Evolutionary conservation across 352 stramenopile genomes (phyloP).

Genomic region (Globisporangium polare): DNA sequence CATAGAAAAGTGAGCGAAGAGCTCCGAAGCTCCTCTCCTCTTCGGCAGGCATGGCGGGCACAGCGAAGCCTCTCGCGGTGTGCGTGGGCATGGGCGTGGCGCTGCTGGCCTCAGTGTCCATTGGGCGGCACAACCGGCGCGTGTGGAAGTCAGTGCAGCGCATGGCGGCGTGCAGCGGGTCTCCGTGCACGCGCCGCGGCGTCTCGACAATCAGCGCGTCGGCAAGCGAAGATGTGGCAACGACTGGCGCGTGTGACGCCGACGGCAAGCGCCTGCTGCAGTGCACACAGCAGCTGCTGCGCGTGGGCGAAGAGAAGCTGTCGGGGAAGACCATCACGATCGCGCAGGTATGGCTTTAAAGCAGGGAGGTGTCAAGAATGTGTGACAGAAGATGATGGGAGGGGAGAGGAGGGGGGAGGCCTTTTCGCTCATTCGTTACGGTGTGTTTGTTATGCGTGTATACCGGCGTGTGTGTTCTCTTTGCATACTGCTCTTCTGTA

Average conservation of each 20-base stretch:
- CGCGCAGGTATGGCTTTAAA: constrained; percentile 44
- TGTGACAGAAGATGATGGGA: not conserved
- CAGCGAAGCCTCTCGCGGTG: constrained; percentile 33
- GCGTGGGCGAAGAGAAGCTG: constrained; percentile 20
- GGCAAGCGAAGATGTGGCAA: not conserved
- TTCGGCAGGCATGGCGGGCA: constrained; percentile 11
- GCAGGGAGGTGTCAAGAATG: not conserved
- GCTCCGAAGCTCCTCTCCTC: not conserved
- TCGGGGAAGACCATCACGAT: constrained; percentile 72
- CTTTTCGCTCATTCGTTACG: not conserved
- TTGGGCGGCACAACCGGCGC: constrained; percentile 42
- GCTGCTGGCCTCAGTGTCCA: constrained; percentile 61
- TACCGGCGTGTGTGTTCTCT: too few relatives aligned
- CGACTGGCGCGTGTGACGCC: not conserved
- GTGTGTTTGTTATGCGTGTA: too few relatives aligned
- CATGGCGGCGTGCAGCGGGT: constrained; percentile 9
- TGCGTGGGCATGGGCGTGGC: constrained; percentile 71
- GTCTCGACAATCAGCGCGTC: constrained; percentile 14
- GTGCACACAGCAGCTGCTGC: constrained; percentile 47
- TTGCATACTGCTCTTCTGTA: constrained; percentile 13
- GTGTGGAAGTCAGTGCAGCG: constrained; percentile 50
- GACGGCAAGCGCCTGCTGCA: constrained; percentile 30
- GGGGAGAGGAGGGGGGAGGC: too few relatives aligned
- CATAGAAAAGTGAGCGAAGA: constrained; percentile 4
- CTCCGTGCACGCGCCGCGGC: constrained; percentile 16